Evolutionary conservation across 331 rosid species (phyloP).

Genomic region (Erythrophleum ivorense): DNA sequence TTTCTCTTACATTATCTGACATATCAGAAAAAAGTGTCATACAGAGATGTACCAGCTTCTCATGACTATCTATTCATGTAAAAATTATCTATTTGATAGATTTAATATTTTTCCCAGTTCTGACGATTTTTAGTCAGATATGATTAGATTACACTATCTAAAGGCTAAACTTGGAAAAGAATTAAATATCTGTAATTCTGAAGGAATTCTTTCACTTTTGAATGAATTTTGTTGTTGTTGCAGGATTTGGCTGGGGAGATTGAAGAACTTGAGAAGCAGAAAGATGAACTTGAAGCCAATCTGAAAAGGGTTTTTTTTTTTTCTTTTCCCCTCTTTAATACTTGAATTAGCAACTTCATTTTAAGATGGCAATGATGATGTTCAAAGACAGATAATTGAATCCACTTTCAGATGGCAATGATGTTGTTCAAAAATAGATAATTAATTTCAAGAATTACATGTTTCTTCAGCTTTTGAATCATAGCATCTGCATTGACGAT

Average conservation of each 20-base stretch:
- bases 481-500: constrained; percentile 12
- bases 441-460: constrained; percentile 26
- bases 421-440: constrained; percentile 14
- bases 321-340: constrained; percentile 21
- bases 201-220: constrained; percentile 29
- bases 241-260: constrained; percentile 81
- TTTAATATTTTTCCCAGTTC: neutral
- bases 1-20: neutral
- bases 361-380: neutral
- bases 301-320: constrained; percentile 66
- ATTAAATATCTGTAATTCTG: neutral
- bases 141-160: neutral
- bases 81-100: neutral
- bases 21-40: neutral
- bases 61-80: neutral
- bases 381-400: constrained; percentile 12
- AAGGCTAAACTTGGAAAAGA: neutral
- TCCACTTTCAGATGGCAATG: neutral
- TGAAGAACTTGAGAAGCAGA: constrained; percentile 73
- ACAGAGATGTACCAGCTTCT: neutral
- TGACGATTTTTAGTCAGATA: neutral
- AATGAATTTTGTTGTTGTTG: constrained; percentile 35
- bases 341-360: neutral
- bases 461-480: constrained; percentile 5
- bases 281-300: constrained; percentile 73